A percentile compares a stretch with the other conserved stretches of the same genome.
These are phyloP conservation scores for Arthrobotrys musiformis DNA, from an alignment of 2,329 filamentous ascomycete genomes.

Conservation along the genomic window DNA sequence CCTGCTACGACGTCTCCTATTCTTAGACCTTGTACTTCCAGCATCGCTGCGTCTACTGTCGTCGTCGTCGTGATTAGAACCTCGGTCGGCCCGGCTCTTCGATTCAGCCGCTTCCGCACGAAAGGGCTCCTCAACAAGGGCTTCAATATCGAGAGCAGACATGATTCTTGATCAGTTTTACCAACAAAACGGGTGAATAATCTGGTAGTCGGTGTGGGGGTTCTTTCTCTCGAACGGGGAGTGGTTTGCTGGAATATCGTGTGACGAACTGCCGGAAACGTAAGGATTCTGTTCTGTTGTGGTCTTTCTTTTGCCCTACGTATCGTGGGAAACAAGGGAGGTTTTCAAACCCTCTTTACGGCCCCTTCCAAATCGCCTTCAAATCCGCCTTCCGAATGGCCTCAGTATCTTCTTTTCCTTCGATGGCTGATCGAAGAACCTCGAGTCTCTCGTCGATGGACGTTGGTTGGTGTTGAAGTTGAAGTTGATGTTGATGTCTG, in stretches of 20 bases:
- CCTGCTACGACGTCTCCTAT: constrained; percentile 48
- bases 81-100: constrained; percentile 47
- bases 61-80: constrained; percentile 42
- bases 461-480: constrained; percentile 3
- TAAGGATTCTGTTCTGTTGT: constrained; percentile 34
- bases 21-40: constrained; percentile 44
- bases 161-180: constrained; percentile 25
- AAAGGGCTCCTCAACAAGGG: constrained; percentile 51
- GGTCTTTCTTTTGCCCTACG: not conserved
- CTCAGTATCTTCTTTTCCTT: constrained; percentile 1
- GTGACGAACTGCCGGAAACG: constrained; percentile 55
- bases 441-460: not conserved
- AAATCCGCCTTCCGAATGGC: constrained; percentile 2
- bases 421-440: not conserved
- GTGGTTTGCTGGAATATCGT: constrained; percentile 32
- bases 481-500: not conserved
- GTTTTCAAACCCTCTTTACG: constrained; percentile 43
- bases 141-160: constrained; percentile 54
- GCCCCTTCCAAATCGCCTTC: not conserved
- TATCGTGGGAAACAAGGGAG: constrained; percentile 18
- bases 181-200: not conserved
- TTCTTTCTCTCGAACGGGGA: constrained; percentile 15
- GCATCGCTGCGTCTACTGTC: constrained; percentile 51
- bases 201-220: not conserved
- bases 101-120: constrained; percentile 50